These are phyloP conservation scores for Bretschneidera sinensis DNA, from an alignment of 345 rosid species.

Conservation along the genomic window DNA sequence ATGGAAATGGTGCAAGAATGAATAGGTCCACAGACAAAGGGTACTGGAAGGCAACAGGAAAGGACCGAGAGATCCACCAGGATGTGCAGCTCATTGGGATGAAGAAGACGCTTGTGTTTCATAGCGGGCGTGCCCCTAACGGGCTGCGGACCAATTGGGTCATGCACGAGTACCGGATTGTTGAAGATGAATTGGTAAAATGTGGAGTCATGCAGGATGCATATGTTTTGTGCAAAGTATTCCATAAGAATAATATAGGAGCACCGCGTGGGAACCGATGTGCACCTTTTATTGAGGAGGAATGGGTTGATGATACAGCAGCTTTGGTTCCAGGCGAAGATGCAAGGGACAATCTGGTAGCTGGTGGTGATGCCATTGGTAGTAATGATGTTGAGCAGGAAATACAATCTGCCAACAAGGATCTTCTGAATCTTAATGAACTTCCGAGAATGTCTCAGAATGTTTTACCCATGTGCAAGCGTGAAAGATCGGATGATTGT, in stretches of 20 bases:
- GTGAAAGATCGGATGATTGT: constrained; percentile 41
- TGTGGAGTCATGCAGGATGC: constrained; percentile 38
- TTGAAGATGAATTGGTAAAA: constrained; percentile 37
- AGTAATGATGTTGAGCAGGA: constrained; percentile 35
- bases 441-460: constrained; percentile 18
- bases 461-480: constrained; percentile 38
- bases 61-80: constrained; percentile 42
- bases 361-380: constrained; percentile 24
- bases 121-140: constrained; percentile 57
- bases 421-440: constrained; percentile 6
- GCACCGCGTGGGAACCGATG: constrained; percentile 82
- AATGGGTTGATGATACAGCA: constrained; percentile 57
- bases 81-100: constrained; percentile 37
- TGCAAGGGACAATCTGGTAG: constrained; percentile 30
- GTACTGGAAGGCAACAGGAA: constrained; percentile 73
- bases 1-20: constrained; percentile 49
- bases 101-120: constrained; percentile 64
- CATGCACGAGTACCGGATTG: constrained; percentile 74
- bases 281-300: constrained; percentile 77
- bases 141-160: constrained; percentile 74
- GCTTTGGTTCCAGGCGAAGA: constrained; percentile 61
- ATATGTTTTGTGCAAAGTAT: constrained; percentile 84
- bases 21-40: constrained; percentile 59
- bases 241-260: constrained; percentile 86
- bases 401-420: constrained; percentile 17